Evolutionary conservation across 352 stramenopile species (phyloP).

Genomic region (Globisporangium nagaii): DNA sequence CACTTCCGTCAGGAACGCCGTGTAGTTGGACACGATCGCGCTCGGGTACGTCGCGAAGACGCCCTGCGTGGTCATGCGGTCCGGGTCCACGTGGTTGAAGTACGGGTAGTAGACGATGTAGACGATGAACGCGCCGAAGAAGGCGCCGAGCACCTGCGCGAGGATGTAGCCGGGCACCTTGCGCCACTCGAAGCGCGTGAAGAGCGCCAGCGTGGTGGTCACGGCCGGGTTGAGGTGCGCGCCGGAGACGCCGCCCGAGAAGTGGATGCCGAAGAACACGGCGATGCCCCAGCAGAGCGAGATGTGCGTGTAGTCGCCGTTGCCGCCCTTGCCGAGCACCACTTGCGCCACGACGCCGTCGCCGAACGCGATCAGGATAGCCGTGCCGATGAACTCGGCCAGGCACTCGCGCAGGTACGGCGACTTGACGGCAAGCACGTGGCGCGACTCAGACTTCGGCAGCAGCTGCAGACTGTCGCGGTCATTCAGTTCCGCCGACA

Average conservation of each 20-base stretch:
- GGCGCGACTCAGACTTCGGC: too few relatives aligned
- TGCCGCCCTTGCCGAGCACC: constrained; percentile 30
- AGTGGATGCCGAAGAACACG: constrained; percentile 58
- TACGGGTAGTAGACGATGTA: constrained; percentile 45
- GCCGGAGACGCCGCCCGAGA: constrained; percentile 34
- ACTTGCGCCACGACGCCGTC: constrained; percentile 60
- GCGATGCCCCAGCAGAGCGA: constrained; percentile 51
- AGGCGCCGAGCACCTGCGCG: constrained; percentile 38
- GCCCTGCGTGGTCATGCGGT: constrained; percentile 30
- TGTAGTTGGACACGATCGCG: constrained; percentile 29
- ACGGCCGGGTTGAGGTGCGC: constrained; percentile 68
- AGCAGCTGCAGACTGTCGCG: too few relatives aligned
- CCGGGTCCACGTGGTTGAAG: constrained; percentile 37
- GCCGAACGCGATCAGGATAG: constrained; percentile 36
- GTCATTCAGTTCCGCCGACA: neutral
- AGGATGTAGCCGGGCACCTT: constrained; percentile 27
- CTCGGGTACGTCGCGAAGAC: constrained; percentile 57
- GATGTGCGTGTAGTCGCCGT: constrained; percentile 57
- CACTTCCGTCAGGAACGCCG: constrained; percentile 58
- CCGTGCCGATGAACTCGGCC: constrained; percentile 53
- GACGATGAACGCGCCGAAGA: too few relatives aligned
- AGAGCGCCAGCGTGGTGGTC: constrained; percentile 39
- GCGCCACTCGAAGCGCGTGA: too few relatives aligned
- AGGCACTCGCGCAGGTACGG: constrained; percentile 50
- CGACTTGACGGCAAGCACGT: constrained; percentile 10